Conservation (phyloP, 1,284 basidiomycete genomes). For the Tetrapyrgos nigripes region DNA sequence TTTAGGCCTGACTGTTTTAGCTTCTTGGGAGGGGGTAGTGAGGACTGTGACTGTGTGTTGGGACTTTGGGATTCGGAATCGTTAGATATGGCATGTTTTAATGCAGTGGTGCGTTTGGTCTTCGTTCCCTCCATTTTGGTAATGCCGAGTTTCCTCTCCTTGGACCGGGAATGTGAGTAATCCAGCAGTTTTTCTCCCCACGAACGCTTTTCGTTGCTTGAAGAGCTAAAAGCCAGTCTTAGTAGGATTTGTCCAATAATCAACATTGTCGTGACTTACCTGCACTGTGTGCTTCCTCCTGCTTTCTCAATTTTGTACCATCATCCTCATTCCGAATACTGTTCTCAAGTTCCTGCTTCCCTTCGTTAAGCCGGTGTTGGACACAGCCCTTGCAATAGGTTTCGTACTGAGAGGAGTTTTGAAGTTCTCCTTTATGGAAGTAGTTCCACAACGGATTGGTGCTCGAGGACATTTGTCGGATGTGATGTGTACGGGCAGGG, state of each 20-base stretch:
- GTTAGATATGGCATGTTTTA: no score
- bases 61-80: no score
- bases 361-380: not conserved
- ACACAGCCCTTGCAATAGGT: slow-evolving; percentile 14
- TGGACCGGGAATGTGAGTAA: no score
- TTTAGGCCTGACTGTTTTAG: slow-evolving; percentile 1
- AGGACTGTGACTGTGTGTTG: no score
- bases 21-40: not conserved
- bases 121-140: no score
- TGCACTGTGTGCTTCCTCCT: no score
- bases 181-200: not conserved
- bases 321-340: not conserved
- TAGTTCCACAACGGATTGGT: slow-evolving; percentile 9
- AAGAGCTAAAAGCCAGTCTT: slow-evolving; percentile 3
- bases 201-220: not conserved
- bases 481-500: no score
- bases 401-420: slow-evolving; percentile 6
- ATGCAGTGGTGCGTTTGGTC: no score
- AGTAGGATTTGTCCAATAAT: not conserved
- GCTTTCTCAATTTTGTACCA: not conserved
- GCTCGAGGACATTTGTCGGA: not conserved
- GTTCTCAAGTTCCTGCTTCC: not conserved
- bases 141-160: no score
- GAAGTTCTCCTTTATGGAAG: not conserved
- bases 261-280: not conserved